Conservation (phyloP, 768 basidiomycete genomes). For the Lactarius vividus region DNA sequence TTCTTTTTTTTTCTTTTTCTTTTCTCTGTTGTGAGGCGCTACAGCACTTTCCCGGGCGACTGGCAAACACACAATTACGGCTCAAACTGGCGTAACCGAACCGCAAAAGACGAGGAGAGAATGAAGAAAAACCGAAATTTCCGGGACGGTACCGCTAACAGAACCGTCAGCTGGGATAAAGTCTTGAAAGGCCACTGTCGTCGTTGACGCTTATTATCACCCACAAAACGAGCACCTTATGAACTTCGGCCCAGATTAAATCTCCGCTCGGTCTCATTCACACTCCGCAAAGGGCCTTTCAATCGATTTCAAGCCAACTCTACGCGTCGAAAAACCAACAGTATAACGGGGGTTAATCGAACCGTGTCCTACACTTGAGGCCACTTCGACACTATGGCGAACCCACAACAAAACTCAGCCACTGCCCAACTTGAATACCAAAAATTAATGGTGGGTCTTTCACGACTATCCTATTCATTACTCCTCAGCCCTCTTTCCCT, state of each 20-base stretch:
- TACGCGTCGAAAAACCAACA: neutral
- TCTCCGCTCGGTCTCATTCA: slow-evolving; percentile 21
- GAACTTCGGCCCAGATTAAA: slow-evolving; percentile 20
- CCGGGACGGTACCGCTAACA: slow-evolving; percentile 26
- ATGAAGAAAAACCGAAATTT: slow-evolving; percentile 22
- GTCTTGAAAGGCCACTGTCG: slow-evolving; percentile 27
- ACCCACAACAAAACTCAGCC: slow-evolving; percentile 26
- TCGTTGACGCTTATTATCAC: slow-evolving; percentile 23
- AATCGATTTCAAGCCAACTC: slow-evolving; percentile 8
- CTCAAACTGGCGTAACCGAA: slow-evolving; percentile 24
- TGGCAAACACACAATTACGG: slow-evolving; percentile 28
- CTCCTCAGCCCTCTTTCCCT: slow-evolving; percentile 22
- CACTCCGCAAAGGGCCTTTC: slow-evolving; percentile 19
- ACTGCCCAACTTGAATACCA: slow-evolving; percentile 33
- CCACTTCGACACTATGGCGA: slow-evolving; percentile 23
- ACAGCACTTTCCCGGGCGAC: slow-evolving; percentile 26
- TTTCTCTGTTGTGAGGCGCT: slow-evolving; percentile 36
- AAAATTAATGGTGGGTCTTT: slow-evolving; percentile 32
- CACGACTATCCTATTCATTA: neutral
- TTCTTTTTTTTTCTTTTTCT: slow-evolving; percentile 42
- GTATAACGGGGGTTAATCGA: neutral
- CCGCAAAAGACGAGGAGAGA: slow-evolving; percentile 27
- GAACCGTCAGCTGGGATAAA: slow-evolving; percentile 24
- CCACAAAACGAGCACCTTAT: slow-evolving; percentile 7
- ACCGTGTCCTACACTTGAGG: neutral